These are phyloP conservation scores for Phragmites australis DNA, from an alignment of 176 grass and related monocot species.

Conservation along the genomic window DNA sequence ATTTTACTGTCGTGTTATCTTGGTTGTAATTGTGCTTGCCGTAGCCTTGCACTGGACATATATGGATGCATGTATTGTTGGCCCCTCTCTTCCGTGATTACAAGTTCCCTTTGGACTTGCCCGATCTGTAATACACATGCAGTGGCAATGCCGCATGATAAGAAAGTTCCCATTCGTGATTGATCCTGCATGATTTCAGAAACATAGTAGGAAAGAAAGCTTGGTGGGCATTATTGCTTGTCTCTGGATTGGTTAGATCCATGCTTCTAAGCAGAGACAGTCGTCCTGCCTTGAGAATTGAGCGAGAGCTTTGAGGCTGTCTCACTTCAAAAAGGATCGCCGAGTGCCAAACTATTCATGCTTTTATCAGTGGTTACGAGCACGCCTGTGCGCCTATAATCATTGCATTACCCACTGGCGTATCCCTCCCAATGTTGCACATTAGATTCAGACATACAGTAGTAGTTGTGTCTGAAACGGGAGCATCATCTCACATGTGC, in stretches of 20 bases:
- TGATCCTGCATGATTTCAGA: neutral
- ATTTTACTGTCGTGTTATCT: conserved; percentile 15
- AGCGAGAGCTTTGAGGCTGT: neutral
- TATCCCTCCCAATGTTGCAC: conserved; percentile 22
- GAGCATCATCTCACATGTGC: conserved; percentile 47
- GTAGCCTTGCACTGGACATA: conserved; percentile 48
- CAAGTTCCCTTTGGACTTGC: neutral
- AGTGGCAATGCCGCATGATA: conserved; percentile 23
- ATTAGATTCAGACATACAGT: conserved; percentile 28
- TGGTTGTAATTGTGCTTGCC: conserved; percentile 44
- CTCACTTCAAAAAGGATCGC: neutral
- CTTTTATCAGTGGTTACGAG: conserved; percentile 28
- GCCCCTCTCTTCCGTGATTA: conserved; percentile 15
- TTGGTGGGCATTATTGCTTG: neutral
- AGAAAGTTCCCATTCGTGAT: conserved; percentile 17
- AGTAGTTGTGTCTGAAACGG: neutral
- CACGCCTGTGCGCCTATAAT: neutral
- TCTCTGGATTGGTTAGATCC: neutral
- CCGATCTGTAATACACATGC: conserved; percentile 33
- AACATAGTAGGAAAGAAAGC: neutral
- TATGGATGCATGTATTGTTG: conserved; percentile 39
- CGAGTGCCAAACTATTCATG: neutral
- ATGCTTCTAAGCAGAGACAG: neutral
- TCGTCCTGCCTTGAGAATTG: conserved; percentile 4
- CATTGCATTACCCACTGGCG: neutral